These are phyloP conservation scores for Skeletonema grethae DNA, from an alignment of 108 stramenopile species.

Conservation along the genomic window DNA sequence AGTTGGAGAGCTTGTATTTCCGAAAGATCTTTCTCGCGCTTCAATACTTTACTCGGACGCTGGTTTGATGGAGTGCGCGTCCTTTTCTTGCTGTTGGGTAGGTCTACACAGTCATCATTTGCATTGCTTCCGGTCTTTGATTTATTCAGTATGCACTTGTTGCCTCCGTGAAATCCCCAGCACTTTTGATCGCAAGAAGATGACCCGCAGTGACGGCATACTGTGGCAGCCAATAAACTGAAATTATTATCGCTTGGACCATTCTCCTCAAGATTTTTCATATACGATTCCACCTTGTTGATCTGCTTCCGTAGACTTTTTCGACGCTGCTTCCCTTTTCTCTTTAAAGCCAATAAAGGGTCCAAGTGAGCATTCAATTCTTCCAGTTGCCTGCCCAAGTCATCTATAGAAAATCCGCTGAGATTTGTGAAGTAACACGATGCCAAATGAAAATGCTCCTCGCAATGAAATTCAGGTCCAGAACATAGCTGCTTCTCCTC, in stretches of 20 bases:
- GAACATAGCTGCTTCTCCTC: conserved; percentile 12
- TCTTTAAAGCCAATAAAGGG: conserved; percentile 61
- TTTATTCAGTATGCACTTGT: conserved; percentile 52
- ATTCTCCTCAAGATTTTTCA: conserved; percentile 8
- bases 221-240: conserved; percentile 1
- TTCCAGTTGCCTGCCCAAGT: conserved; percentile 52
- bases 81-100: conserved; percentile 21
- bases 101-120: conserved; percentile 6
- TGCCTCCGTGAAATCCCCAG: conserved; percentile 88
- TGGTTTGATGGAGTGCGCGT: conserved; percentile 38
- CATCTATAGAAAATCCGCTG: conserved; percentile 37
- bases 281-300: conserved; percentile 49
- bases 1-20: conserved; percentile 54
- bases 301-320: conserved; percentile 75
- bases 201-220: conserved; percentile 78
- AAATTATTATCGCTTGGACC: not conserved
- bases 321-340: conserved; percentile 68
- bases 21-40: conserved; percentile 46
- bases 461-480: conserved; percentile 71
- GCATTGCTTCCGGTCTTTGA: conserved; percentile 7
- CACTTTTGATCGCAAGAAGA: conserved; percentile 62
- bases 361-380: conserved; percentile 42
- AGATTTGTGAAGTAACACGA: conserved; percentile 76
- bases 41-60: conserved; percentile 39
- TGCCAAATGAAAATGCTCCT: conserved; percentile 63